Conservation (phyloP, 73 alveolate genomes). For the Tetrahymena malaccensis region DNA sequence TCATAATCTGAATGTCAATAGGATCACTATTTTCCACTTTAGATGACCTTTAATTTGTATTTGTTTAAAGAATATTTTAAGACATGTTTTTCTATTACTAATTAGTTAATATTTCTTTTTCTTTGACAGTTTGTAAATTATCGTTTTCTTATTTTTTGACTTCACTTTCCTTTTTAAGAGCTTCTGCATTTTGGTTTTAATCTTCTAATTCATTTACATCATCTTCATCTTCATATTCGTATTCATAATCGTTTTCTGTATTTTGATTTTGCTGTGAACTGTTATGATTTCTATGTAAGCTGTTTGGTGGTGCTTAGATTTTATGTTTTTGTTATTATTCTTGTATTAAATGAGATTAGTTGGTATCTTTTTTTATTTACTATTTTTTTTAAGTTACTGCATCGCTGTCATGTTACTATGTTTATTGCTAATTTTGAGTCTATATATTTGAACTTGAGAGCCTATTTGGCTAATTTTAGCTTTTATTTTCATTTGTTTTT, state of each 20-base stretch:
- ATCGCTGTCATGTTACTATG: neutral
- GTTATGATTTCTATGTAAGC: neutral
- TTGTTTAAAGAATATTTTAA: neutral
- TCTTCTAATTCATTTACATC: neutral
- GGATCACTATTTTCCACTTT: neutral
- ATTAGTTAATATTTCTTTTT: neutral
- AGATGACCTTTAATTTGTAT: neutral
- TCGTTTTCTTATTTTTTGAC: neutral
- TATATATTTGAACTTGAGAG: neutral
- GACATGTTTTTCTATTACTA: neutral
- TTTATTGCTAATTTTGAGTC: neutral
- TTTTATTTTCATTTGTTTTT: neutral
- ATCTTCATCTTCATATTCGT: neutral
- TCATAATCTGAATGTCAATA: neutral
- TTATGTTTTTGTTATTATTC: neutral
- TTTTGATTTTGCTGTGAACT: neutral
- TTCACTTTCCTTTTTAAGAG: neutral
- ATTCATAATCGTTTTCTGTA: neutral
- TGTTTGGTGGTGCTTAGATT: neutral
- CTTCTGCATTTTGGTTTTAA: neutral
- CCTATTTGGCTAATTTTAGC: neutral
- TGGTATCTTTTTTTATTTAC: neutral
- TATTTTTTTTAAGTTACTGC: neutral
- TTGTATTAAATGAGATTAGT: neutral
- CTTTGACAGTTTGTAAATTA: neutral